Base-by-base conservation (phyloP, 495 filamentous ascomycete genomes). In the Penicillium goetzii region DNA sequence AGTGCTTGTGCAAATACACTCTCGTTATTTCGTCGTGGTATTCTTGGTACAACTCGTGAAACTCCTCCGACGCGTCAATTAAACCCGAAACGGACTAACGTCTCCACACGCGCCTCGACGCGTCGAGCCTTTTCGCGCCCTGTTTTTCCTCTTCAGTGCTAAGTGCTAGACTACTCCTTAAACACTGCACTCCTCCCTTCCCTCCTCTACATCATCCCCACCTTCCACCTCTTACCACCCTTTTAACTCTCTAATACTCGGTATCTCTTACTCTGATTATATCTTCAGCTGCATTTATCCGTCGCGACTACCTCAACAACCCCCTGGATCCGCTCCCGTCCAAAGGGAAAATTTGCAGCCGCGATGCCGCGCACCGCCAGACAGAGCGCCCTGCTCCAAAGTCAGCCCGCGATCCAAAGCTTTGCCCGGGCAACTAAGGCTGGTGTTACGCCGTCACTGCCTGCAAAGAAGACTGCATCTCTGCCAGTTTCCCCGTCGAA, bases 351-450 rank as follows among this genome's bases (percentile, higher is more conserved):
- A 65, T 40, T 59, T 68, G 69, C 60, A 71, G 61, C 43, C 59
- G 66, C 74, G 68, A 80, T 80, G 78, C 75, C 75, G 66, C 74
- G 76, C 63, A 64, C 71, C 57, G 56, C 75, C 33, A 65, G 72
- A 62, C 62, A 65, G 50, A 62, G 71, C 69, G 49, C 71, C 72
- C 72, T 77, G 62, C 66, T 74, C 57, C 74, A 69, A 33, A 61
- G 59, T 10, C 78, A 78, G 59, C 64, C 64, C 25, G 72, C 68
- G 32, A 81, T 81, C 54, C 77, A 80, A 53, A 67, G 58, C 61
- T 81, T 81, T 59, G 68, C 76, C 68, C 74, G 76, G 72, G 68
- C 79, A 68, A 79, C 77, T 64, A 81, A 81, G 59, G 73, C 78
- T 3, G 78, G 79, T 12, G 56, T 76, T 32, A 45, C 63, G 7